Base-by-base conservation (phyloP, 73 alveolate species). In the Paramecium octaurelia region DNA sequence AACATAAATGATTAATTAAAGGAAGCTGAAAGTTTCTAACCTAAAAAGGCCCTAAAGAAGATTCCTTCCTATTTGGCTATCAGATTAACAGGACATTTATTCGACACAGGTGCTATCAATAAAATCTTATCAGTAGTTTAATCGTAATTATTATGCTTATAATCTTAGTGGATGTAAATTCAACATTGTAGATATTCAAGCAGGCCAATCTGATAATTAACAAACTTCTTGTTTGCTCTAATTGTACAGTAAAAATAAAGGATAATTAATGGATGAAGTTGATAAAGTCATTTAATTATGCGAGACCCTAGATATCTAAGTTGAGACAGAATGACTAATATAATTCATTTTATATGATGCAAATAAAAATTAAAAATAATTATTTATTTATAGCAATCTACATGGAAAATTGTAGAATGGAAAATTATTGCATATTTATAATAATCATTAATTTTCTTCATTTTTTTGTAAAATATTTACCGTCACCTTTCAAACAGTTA, bases 21-120 rank as follows among this genome's bases (percentile, higher is more conserved):
- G 16, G 70, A 80, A 48, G 43, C 70, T 80, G 43, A 80, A 27
- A 80, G 57, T 48, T 80, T 43, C 57, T 80, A 80, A 80, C 76
- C 91, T 44, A 80, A 80, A 42, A 80, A 80, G 8, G 91, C 91
- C 3, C 44, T 80, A 46, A 80, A 80, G 58, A 80, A 80, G 54
- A 54, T 80, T 43, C 91, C 91, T 44, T 80, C 91, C 34, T 80
- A 80, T 46, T 80, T 46, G 24, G 91, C 91, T 24, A 80, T 80
- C 9, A 80, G 23, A 48, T 48, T 80, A 43, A 27, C 70, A n/a
- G 91, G 91, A 43, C 91, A 80, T 48, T 46, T 80, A 24, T 80
- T 80, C 16, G 91, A 80, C 48, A 80, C 91, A 20, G 91, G 91
- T 9, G 91, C 91, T 18, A 80, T 80, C 6, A 80, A 80, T 80